Base-by-base conservation (phyloP, 352 stramenopile genomes). In the Lagenidium sp. region DNA sequence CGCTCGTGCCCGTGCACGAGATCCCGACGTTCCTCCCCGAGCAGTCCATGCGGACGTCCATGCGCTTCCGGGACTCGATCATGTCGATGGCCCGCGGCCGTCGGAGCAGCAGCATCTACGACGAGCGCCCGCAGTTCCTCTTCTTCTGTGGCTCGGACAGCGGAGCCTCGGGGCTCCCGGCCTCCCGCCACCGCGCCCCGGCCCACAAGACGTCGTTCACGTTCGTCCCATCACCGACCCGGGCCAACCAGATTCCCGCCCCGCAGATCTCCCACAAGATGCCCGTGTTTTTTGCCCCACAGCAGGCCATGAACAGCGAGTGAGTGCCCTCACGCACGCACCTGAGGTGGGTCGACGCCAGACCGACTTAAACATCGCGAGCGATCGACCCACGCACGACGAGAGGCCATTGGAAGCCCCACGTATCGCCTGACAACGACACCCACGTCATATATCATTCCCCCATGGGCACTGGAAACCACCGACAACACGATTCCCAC, bases 111-210 rank as follows among this genome's bases (percentile, higher is more conserved):
- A 82, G 71, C 55, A 70, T 65, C n/a, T 37, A 56, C 32, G 34
- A 39, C 28, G 75, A 85, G 46, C 62, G 55, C 2, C 69, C 61
- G 34, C 71, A 83, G 56, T 83, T 87, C 55, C 65, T 85, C 50
- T 82, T 87, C 62, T 87, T 87, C 56, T 85, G 71, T 29, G 75
- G 75, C 30, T 71, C 57, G n/a, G 75, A 87, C 34, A 63, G 55
- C 18, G n/a, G n/a, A n/a, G n/a, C n/a, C n/a, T 53, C 50, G 18
- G 32, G 26, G 4, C 26, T 51, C 11, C 20, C 54, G 12, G 41
- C n/a, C n/a, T 25, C 23, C 24, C 51, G 25, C 35, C 30, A 18
- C 50, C 38, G 12, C 44, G 44, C 29, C 22, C 31, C 1, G 39
- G 37, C 37, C 29, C 41, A 41, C 19, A 32, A 44, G 23, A 49